Percentiles rank a stretch among this genome's conserved stretches.
Conservation (phyloP, 2,329 filamentous ascomycete genomes). For the Neonectria sp. region DNA sequence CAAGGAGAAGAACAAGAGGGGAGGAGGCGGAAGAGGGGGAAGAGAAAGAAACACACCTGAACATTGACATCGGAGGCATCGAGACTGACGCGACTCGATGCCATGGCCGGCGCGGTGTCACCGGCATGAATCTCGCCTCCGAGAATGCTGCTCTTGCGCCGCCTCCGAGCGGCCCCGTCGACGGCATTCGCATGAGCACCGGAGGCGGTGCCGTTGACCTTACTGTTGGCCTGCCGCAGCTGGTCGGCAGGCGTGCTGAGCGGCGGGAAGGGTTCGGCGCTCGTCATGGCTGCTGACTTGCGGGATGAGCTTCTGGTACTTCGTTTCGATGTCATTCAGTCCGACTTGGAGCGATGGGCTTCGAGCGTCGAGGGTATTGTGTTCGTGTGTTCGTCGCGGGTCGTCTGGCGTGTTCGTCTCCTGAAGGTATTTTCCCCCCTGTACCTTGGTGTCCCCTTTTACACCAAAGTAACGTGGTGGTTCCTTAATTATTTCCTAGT, state of each 20-base stretch:
- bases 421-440: neutral
- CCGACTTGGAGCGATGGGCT: neutral
- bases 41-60: slow-evolving; percentile 30
- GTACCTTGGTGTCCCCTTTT: slow-evolving; percentile 6
- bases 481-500: slow-evolving; percentile 1
- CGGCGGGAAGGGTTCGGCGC: slow-evolving; percentile 69
- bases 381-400: slow-evolving; percentile 5
- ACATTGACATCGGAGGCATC: slow-evolving; percentile 42
- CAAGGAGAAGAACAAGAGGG: slow-evolving; percentile 6
- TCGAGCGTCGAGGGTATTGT: neutral
- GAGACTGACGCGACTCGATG: slow-evolving; percentile 66
- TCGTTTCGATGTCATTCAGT: slow-evolving; percentile 21
- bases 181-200: slow-evolving; percentile 47
- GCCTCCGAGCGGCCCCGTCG: slow-evolving; percentile 59
- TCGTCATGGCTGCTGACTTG: slow-evolving; percentile 55
- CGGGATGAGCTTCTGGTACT: slow-evolving; percentile 16
- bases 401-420: neutral
- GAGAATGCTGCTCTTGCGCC: slow-evolving; percentile 70
- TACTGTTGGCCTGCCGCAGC: slow-evolving; percentile 57
- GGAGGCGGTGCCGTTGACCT: slow-evolving; percentile 37
- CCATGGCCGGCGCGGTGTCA: slow-evolving; percentile 69
- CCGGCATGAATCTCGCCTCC: slow-evolving; percentile 68
- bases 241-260: slow-evolving; percentile 67
- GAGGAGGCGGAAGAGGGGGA: neutral
- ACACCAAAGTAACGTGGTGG: neutral